Percentiles rank a stretch among this genome's conserved stretches.
These are phyloP conservation scores for Saprolegnia parasitica DNA, from an alignment of 352 stramenopile species.

Conservation along the genomic window DNA sequence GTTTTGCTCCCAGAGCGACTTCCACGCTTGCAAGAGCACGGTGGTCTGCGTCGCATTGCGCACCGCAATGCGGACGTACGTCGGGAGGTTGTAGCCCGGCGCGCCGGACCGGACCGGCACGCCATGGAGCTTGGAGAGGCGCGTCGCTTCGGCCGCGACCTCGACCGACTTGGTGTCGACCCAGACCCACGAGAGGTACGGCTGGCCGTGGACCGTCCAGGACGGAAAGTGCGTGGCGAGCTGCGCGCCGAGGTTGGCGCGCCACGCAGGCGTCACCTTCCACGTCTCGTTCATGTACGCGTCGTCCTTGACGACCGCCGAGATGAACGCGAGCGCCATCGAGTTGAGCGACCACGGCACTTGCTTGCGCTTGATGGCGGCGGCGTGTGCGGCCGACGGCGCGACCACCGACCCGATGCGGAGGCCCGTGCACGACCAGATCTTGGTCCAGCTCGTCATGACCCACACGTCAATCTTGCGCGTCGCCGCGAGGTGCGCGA, in stretches of 20 bases:
- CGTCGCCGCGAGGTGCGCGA: constrained; percentile 61
- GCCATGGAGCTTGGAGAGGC: constrained; percentile 73
- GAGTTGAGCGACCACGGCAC: constrained; percentile 90
- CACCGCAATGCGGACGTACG: constrained; percentile 80
- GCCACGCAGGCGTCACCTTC: constrained; percentile 78
- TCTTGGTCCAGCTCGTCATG: constrained; percentile 91
- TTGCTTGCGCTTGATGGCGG: constrained; percentile 86
- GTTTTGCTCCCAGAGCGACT: constrained; percentile 40
- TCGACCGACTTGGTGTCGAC: constrained; percentile 71
- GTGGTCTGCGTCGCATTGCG: constrained; percentile 62
- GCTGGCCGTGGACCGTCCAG: constrained; percentile 64
- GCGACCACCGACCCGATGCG: constrained; percentile 85
- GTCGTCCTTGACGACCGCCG: constrained; percentile 70
- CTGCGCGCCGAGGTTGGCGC: constrained; percentile 49
- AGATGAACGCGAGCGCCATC: constrained; percentile 85
- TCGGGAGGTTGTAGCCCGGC: constrained; percentile 84
- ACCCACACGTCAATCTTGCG: constrained; percentile 85
- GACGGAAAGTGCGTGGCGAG: constrained; percentile 55
- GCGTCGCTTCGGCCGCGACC: constrained; percentile 52
- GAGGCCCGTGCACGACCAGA: constrained; percentile 88
- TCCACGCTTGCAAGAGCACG: constrained; percentile 72
- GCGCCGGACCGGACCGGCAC: constrained; percentile 82
- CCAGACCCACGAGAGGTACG: constrained; percentile 86
- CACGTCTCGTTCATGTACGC: constrained; percentile 79
- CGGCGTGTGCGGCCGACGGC: constrained; percentile 66